Evolutionary conservation across 2,329 filamentous ascomycete genomes (phyloP).

Genomic region (Neopestalotiopsis clavispora): DNA sequence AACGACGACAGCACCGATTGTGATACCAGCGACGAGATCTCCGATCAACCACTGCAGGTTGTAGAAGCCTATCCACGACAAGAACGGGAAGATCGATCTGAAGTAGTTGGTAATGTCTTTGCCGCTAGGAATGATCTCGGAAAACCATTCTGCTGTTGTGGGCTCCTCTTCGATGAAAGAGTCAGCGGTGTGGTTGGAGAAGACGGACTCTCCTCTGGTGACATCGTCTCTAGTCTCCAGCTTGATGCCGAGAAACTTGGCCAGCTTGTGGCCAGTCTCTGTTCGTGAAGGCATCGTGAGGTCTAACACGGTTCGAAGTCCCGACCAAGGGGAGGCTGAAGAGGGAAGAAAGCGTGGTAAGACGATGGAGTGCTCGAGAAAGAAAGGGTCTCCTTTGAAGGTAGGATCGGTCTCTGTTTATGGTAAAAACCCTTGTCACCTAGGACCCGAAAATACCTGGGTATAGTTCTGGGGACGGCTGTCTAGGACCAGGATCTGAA

Average conservation of each 20-base stretch:
- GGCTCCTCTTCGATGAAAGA: slow-evolving; percentile 86
- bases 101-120: slow-evolving; percentile 64
- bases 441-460: slow-evolving; percentile 12
- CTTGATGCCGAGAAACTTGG: slow-evolving; percentile 84
- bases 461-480: not conserved
- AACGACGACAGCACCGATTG: slow-evolving; percentile 74
- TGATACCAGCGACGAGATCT: slow-evolving; percentile 78
- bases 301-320: not conserved
- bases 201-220: slow-evolving; percentile 78
- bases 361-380: not conserved
- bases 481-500: slow-evolving; percentile 11
- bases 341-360: not conserved
- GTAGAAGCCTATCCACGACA: slow-evolving; percentile 87
- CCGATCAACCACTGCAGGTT: slow-evolving; percentile 88
- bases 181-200: slow-evolving; percentile 74
- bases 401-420: slow-evolving; percentile 14
- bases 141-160: slow-evolving; percentile 73
- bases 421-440: slow-evolving; percentile 7
- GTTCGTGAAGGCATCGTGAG: slow-evolving; percentile 46
- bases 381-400: not conserved
- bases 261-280: slow-evolving; percentile 73
- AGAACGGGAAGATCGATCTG: slow-evolving; percentile 81
- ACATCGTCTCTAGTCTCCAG: slow-evolving; percentile 68
- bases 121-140: slow-evolving; percentile 63
- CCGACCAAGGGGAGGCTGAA: slow-evolving; percentile 1